phyloP scores from a whole-genome alignment of 768 basidiomycete species.

The Mycena kentingensis region DNA sequence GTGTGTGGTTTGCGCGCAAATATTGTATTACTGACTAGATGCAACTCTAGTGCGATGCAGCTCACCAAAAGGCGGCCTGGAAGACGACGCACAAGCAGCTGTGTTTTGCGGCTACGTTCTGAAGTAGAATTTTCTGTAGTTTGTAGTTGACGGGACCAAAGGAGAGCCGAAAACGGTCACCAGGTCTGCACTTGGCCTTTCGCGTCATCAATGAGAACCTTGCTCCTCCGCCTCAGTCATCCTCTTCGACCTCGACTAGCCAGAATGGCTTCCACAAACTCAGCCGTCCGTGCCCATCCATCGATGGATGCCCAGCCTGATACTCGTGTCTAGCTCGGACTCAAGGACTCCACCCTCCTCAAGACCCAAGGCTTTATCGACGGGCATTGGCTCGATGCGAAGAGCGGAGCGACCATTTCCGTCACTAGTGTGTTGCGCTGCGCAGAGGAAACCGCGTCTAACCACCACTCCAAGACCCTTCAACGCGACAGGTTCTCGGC shows the following conservation, averaged over 20 bases:
- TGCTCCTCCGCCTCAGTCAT: not conserved
- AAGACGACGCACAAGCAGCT: constrained; percentile 35
- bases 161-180: not conserved
- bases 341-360: constrained; percentile 77
- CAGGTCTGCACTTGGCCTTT: not conserved
- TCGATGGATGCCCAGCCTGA: not conserved
- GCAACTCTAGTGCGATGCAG: no score
- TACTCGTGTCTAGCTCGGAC: constrained; percentile 53
- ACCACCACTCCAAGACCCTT: constrained; percentile 69
- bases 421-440: constrained; percentile 66
- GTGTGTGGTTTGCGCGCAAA: no score
- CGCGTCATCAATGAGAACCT: not conserved
- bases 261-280: constrained; percentile 65
- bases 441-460: constrained; percentile 1
- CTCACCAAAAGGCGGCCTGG: constrained; percentile 38
- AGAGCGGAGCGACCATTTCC: constrained; percentile 65
- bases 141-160: not conserved
- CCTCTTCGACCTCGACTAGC: constrained; percentile 1
- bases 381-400: constrained; percentile 86
- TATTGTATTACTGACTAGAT: no score
- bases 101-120: constrained; percentile 38
- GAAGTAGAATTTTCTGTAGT: constrained; percentile 4
- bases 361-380: constrained; percentile 77
- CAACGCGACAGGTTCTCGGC: constrained; percentile 81
- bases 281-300: constrained; percentile 33